These are phyloP conservation scores for Botryotinia narcissicola DNA, from an alignment of 2,329 filamentous ascomycete species.

Conservation along the genomic window DNA sequence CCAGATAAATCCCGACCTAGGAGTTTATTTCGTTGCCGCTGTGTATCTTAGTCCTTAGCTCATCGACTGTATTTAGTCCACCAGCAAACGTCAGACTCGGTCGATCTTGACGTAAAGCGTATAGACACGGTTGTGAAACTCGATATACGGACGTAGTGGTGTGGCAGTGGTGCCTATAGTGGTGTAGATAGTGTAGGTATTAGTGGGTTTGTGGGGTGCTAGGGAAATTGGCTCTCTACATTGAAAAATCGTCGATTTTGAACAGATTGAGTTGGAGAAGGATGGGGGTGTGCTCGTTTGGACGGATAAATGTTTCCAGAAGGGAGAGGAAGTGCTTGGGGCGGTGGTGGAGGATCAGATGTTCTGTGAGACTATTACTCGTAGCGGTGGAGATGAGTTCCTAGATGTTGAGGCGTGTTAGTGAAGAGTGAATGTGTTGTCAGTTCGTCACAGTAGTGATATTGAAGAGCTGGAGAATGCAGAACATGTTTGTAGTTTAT, in stretches of 20 bases:
- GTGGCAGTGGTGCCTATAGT: neutral
- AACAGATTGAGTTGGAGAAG: neutral
- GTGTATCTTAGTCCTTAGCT: neutral
- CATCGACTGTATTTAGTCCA: neutral
- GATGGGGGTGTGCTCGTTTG: neutral
- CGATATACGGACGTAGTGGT: neutral
- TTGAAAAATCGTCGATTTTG: neutral
- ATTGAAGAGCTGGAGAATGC: neutral
- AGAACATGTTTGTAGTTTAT: neutral
- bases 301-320: neutral
- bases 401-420: no score
- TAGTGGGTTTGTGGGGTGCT: constrained; percentile 4
- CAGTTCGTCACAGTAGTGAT: neutral
- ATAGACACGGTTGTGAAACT: neutral
- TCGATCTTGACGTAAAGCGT: constrained; percentile 14
- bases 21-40: neutral
- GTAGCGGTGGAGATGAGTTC: neutral
- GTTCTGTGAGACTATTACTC: neutral
- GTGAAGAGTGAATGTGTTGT: neutral
- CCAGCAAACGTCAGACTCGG: neutral
- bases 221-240: neutral
- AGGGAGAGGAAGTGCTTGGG: neutral
- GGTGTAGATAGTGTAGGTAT: neutral
- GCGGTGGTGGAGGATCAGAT: neutral
- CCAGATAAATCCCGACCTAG: neutral